Percentiles rank a stretch among this genome's conserved stretches.
These are phyloP conservation scores for Elaeis oleifera DNA, from an alignment of 202 grass and related monocot genomes.

Conservation along the genomic window DNA sequence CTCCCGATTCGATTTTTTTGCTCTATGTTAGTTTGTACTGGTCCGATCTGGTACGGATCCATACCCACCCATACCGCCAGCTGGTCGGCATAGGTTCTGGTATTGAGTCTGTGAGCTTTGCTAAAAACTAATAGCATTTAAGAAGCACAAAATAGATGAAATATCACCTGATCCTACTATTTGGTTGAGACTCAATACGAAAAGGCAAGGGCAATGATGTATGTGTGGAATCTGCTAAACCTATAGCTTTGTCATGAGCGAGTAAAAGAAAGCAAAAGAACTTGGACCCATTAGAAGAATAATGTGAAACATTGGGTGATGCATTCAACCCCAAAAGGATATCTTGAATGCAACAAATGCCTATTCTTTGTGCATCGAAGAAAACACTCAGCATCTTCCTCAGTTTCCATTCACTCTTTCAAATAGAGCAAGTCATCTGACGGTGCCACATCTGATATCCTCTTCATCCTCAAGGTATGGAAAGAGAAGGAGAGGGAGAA, in stretches of 20 bases:
- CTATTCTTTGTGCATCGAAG: constrained; percentile 67
- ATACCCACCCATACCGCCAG: no score
- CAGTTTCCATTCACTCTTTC: constrained; percentile 98
- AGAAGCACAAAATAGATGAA: not conserved
- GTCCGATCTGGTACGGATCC: no score
- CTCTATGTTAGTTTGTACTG: no score
- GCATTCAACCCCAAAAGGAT: constrained; percentile 3
- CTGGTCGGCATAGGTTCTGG: no score
- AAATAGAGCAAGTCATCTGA: constrained; percentile 89
- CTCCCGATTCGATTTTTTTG: no score
- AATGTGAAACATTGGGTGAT: not conserved
- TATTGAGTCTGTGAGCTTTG: no score
- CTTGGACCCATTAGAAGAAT: constrained; percentile 4
- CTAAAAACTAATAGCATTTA: not conserved
- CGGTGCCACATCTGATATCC: no score
- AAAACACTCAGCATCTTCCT: constrained; percentile 90
- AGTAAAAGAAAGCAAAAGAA: constrained; percentile 42
- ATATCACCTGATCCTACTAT: constrained; percentile 76
- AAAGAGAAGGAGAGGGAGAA: no score
- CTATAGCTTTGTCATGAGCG: constrained; percentile 60
- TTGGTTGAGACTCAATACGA: constrained; percentile 79
- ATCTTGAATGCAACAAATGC: constrained; percentile 40
- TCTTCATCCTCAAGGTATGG: no score
- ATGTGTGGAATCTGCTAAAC: constrained; percentile 67
- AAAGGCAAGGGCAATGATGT: constrained; percentile 47